Evolutionary conservation across 2,329 filamentous ascomycete genomes (phyloP).

Genomic region (Sclerotinia glacialis): DNA sequence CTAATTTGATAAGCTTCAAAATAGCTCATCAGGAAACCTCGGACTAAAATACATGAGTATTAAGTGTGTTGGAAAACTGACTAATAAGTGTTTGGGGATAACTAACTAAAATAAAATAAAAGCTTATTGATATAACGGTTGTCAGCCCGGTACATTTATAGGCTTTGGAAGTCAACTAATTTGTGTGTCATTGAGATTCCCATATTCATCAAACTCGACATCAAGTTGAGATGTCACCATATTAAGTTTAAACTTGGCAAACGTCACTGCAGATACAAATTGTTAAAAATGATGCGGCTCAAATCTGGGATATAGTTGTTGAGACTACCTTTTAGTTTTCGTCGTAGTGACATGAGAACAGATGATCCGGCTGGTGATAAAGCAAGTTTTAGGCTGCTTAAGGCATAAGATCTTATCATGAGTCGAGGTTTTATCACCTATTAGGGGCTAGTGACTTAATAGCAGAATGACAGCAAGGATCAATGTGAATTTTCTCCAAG

Average conservation of each 20-base stretch:
- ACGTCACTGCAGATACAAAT: not conserved
- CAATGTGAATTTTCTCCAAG: no score
- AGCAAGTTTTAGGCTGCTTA: no score
- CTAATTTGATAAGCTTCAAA: no score
- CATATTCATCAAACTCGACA: not conserved
- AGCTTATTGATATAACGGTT: not conserved
- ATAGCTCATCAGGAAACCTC: no score
- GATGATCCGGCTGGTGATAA: no score
- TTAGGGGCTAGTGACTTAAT: no score
- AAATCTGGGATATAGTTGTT: not conserved
- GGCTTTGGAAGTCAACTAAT: not conserved
- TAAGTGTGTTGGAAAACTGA: no score
- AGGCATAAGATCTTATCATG: no score
- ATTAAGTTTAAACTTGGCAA: not conserved
- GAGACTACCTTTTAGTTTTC: not conserved
- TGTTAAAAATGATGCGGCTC: not conserved
- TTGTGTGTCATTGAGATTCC: not conserved
- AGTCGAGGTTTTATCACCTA: no score
- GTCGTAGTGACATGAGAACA: no score
- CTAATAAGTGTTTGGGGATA: not conserved
- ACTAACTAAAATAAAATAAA: not conserved
- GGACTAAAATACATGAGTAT: no score
- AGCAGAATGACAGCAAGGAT: no score
- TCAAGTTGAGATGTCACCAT: not conserved
- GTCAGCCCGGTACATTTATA: accelerated